These are phyloP conservation scores for Oryza australiensis DNA, from an alignment of 176 grass and related monocot species.

Conservation along the genomic window DNA sequence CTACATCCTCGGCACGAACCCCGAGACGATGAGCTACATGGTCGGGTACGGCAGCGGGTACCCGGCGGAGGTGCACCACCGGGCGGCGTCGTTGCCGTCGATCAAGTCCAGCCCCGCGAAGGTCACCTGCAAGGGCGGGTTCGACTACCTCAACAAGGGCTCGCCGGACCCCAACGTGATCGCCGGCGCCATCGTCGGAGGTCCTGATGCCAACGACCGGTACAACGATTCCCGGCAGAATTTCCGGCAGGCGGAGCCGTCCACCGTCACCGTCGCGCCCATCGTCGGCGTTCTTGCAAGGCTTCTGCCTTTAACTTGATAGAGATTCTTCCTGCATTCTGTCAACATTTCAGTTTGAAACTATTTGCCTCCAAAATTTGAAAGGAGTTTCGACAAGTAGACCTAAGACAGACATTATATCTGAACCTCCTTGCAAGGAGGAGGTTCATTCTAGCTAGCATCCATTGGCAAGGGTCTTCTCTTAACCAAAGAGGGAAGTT, in stretches of 20 bases:
- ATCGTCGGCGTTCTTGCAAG: slow-evolving; percentile 71
- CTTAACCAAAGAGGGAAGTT: neutral
- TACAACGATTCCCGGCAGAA: slow-evolving; percentile 50
- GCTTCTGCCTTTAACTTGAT: slow-evolving; percentile 18
- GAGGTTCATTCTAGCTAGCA: neutral
- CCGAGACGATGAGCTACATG: slow-evolving; percentile 80
- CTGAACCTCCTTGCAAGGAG: neutral
- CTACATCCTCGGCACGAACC: slow-evolving; percentile 74
- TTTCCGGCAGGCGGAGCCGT: slow-evolving; percentile 50
- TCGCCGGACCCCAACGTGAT: slow-evolving; percentile 63
- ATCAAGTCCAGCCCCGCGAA: slow-evolving; percentile 20
- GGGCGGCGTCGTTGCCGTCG: slow-evolving; percentile 66
- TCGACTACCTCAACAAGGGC: slow-evolving; percentile 27
- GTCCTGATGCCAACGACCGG: slow-evolving; percentile 46
- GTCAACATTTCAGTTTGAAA: neutral
- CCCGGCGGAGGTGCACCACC: slow-evolving; percentile 66
- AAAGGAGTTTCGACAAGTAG: neutral
- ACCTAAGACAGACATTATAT: slow-evolving; percentile 8
- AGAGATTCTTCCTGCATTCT: neutral
- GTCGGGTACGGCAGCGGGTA: slow-evolving; percentile 53
- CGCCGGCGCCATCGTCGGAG: slow-evolving; percentile 66
- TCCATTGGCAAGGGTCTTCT: neutral
- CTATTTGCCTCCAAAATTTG: slow-evolving; percentile 20
- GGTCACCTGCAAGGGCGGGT: slow-evolving; percentile 56
- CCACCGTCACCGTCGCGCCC: slow-evolving; percentile 56